Evolutionary conservation across 306 rosid genomes (phyloP), one percentile per base, ranked within the genome.

Genomic region (Castanea sativa): DNA sequence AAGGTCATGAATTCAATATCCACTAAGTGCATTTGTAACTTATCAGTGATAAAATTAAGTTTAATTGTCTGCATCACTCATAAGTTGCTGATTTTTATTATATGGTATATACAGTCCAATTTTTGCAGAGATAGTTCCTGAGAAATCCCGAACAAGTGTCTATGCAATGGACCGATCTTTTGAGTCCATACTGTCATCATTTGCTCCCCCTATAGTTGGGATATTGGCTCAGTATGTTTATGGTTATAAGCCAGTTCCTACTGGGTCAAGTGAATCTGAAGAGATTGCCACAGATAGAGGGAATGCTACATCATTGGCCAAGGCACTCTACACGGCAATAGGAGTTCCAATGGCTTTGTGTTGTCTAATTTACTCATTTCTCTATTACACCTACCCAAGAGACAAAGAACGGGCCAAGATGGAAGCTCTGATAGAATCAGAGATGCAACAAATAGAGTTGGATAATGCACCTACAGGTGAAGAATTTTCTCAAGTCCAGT

Each of bases 121-220:
- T 84, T 95, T 93, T 72, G 99, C 99, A 69, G 99, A 93, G 90
- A 93, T 95, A 78, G 98, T 95, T 79, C 99, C 99, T 9, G 97
- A 91, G 91, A 93, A 78, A 74, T 52, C 96, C 30, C 88, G 99
- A 70, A 93, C 99, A 35, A 92, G 86, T 76, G 97, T 95, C 59
- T 95, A 95, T 63, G 99, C 99, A 1, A 61, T 95, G 86, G 99
- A 95, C 80, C 83, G 97, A 30, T 89, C 97, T 16, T 87, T 93
- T 5, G 99, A 95, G 89, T 91, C 98, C 27, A 78, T 90, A 77
- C 86, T 95, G 35, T 93, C 98, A 41, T 92, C 98, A 29, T 93
- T 95, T 77, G 98, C 97, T 75, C 97, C 99, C 14, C 96, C 98
- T 55, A 81, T 87, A 14, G 98, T 95, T 61, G 99, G 99, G 51